Conservation (phyloP, 768 basidiomycete genomes). For the Gymnopilus junonius region DNA sequence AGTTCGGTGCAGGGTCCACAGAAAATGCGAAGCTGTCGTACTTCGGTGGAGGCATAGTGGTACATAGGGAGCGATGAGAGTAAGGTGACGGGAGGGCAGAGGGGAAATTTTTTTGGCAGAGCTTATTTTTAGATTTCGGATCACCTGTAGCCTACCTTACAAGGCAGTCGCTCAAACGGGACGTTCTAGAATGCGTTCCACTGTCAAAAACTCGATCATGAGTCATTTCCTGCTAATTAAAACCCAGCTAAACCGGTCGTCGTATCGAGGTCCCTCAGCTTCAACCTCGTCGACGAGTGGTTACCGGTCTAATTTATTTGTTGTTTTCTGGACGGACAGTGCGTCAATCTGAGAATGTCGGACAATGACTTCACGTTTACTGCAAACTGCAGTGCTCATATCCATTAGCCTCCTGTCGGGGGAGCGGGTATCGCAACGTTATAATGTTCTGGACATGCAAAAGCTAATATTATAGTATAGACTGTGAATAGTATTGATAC, state of each 20-base stretch:
- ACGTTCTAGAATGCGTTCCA: too few species aligned
- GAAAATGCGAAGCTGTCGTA: not conserved
- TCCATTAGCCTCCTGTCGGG: not conserved
- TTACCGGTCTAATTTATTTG: too few species aligned
- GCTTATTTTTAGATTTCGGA: too few species aligned
- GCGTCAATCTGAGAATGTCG: not conserved
- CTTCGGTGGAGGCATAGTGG: not conserved
- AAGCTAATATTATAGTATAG: constrained; percentile 57
- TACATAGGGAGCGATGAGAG: not conserved
- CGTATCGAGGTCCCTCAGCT: too few species aligned
- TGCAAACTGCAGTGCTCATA: not conserved
- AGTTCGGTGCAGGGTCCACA: not conserved
- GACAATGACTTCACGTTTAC: not conserved
- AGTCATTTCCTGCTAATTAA: too few species aligned
- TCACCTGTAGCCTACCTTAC: too few species aligned
- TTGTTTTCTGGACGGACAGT: not conserved
- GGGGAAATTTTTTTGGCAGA: too few species aligned
- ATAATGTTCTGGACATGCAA: not conserved
- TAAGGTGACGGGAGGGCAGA: not conserved
- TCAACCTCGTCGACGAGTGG: too few species aligned
- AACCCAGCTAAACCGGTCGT: too few species aligned
- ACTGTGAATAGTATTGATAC: constrained; percentile 96
- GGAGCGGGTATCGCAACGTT: not conserved
- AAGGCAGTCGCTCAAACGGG: too few species aligned
- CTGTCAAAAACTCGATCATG: too few species aligned